Conservation (phyloP, 352 stramenopile species). For the Globisporangium uncinulatum region DNA sequence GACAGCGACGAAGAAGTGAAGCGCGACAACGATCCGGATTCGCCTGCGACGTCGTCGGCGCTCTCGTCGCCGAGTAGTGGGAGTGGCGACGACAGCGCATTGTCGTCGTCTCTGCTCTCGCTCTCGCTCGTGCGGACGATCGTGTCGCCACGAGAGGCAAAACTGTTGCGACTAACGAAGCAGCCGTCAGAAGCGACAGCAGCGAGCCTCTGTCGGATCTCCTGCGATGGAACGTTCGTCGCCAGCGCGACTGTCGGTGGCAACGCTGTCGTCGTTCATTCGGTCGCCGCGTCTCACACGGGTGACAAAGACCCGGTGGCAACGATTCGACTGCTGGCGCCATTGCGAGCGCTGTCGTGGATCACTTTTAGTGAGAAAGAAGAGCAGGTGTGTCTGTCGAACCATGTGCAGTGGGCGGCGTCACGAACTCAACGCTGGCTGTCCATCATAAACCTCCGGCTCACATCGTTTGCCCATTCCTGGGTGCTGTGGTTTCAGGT, state of each 20-base stretch:
- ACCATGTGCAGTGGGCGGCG: background rate
- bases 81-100: background rate
- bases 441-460: background rate
- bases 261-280: conserved; percentile 7
- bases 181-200: background rate
- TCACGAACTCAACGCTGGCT: background rate
- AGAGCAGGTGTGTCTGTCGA: conserved; percentile 8
- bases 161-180: background rate
- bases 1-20: background rate
- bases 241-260: background rate
- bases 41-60: background rate
- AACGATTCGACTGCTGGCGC: conserved; percentile 5
- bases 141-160: background rate
- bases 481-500: background rate
- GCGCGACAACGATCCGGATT: background rate
- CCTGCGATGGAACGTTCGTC: conserved; percentile 1
- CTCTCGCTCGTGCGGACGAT: conserved; percentile 2
- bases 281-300: background rate
- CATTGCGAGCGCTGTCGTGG: conserved; percentile 8
- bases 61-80: background rate
- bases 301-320: background rate
- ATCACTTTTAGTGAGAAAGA: background rate
- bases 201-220: background rate
- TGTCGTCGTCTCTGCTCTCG: background rate
- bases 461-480: too few relatives aligned